phyloP scores from a whole-genome alignment of 116 monocot genomes.

The Trichopus zeylanicus region DNA sequence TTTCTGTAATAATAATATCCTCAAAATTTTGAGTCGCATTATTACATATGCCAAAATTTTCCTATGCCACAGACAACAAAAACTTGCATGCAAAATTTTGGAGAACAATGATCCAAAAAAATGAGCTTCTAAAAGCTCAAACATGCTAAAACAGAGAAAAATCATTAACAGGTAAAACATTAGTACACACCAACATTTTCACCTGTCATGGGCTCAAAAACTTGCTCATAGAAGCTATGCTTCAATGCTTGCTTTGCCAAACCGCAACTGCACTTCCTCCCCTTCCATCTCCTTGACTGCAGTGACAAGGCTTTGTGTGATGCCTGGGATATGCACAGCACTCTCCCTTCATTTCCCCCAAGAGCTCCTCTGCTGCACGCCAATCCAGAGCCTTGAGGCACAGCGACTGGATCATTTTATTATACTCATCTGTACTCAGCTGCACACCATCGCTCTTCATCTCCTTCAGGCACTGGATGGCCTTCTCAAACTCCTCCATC shows the following conservation, averaged over 20 bases:
- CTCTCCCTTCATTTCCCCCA: constrained; percentile 68
- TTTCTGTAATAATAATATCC: too few species aligned
- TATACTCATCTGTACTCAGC: constrained; percentile 72
- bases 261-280: constrained; percentile 30
- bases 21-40: too few species aligned
- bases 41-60: too few species aligned
- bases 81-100: too few species aligned
- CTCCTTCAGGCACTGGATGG: constrained; percentile 57
- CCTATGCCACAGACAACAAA: too few species aligned
- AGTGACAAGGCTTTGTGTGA: constrained; percentile 48
- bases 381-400: constrained; percentile 87
- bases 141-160: too few species aligned
- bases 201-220: too few species aligned
- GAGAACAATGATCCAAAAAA: too few species aligned
- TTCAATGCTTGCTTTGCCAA: constrained; percentile 12
- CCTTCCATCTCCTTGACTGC: constrained; percentile 72
- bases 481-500: constrained; percentile 68
- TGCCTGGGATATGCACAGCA: constrained; percentile 41
- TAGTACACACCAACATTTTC: too few species aligned
- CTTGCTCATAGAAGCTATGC: too few species aligned
- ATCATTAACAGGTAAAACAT: too few species aligned
- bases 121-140: too few species aligned
- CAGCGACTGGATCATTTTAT: constrained; percentile 61
- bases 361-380: constrained; percentile 61
- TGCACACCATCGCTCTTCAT: constrained; percentile 66